Percentiles rank a stretch among this genome's conserved stretches.
phyloP scores from a whole-genome alignment of 2,329 filamentous ascomycete genomes.

The Colletotrichum sp. region DNA sequence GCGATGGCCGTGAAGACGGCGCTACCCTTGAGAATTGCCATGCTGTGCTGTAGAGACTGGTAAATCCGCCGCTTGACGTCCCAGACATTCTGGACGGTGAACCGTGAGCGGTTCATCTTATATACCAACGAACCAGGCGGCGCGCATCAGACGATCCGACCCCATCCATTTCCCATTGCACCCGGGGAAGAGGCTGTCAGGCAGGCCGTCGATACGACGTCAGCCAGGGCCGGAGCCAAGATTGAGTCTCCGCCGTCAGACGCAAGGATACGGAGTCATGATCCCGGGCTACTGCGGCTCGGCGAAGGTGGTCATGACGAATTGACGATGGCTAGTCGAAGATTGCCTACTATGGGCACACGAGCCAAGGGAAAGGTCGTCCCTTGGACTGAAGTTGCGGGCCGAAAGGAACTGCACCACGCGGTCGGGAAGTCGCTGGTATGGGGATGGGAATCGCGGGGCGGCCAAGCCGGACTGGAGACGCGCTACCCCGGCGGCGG shows the following conservation, averaged over 20 bases:
- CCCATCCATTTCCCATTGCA: not conserved
- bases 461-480: slow-evolving; percentile 1
- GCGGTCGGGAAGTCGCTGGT: not conserved
- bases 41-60: not conserved
- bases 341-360: not conserved
- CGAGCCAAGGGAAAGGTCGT: not conserved
- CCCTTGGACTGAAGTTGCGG: slow-evolving; percentile 2
- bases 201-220: not conserved
- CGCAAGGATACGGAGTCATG: slow-evolving; percentile 14
- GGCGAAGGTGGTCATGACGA: slow-evolving; percentile 2
- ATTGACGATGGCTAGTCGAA: not conserved
- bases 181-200: not conserved
- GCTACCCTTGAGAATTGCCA: slow-evolving; percentile 17
- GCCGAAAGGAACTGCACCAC: not conserved
- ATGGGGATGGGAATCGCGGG: slow-evolving; percentile 12
- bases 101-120: slow-evolving; percentile 8
- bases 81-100: not conserved
- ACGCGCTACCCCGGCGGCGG: not conserved
- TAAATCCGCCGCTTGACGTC: slow-evolving; percentile 6
- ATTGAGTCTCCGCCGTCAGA: not conserved
- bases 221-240: slow-evolving; percentile 16
- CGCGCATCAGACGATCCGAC: not conserved
- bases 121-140: not conserved
- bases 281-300: slow-evolving; percentile 4
- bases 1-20: slow-evolving; percentile 20